Evolutionary conservation across 306 rosid species (phyloP), one percentile per base, ranked within the genome.

Genomic region (Prinsepia uniflora): DNA sequence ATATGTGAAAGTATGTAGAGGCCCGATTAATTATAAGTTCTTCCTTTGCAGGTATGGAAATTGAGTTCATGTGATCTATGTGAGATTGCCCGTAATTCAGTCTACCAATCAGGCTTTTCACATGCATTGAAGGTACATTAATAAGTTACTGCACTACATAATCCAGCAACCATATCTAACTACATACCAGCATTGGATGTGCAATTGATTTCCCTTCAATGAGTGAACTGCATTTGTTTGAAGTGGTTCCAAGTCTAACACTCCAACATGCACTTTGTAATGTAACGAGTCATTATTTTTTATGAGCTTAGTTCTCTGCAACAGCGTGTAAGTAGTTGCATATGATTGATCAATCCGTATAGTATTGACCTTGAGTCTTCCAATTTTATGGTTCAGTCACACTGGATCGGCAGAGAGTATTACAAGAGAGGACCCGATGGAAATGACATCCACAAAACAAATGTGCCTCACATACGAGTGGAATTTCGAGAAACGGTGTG

Each of bases 21-120:
- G 67, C 70, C n/a, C 64, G 55, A 63, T 47, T 54, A 24, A 41
- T 41, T 15, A 52, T 3, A 65, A 17, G 59, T 22, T 30, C 17
- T 73, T 68, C 52, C 42, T 45, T 61, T 73, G 36, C 88, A 94
- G 98, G 97, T 94, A 40, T 94, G 98, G 98, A 94, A 90, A 79
- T 79, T 94, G 80, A 94, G 97, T 81, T 90, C 98, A 2, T 90
- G 98, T 80, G 98, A 94, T 72, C 79, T 94, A 62, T 90, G 97
- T 83, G 98, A 94, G 82, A 83, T 94, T 69, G 98, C 98, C 55
- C 97, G 96, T 46, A 94, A 94, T 79, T 94, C 98, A 1, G 98
- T 94, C 66, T 94, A 89, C 84, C 96, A 92, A 72, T 90, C 96
- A 34, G 98, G 98, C 45, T 90, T 92, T 82, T 92, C 98, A 49